Evolutionary conservation across 2,329 filamentous ascomycete species (phyloP).

Genomic region (Claviceps maximensis): DNA sequence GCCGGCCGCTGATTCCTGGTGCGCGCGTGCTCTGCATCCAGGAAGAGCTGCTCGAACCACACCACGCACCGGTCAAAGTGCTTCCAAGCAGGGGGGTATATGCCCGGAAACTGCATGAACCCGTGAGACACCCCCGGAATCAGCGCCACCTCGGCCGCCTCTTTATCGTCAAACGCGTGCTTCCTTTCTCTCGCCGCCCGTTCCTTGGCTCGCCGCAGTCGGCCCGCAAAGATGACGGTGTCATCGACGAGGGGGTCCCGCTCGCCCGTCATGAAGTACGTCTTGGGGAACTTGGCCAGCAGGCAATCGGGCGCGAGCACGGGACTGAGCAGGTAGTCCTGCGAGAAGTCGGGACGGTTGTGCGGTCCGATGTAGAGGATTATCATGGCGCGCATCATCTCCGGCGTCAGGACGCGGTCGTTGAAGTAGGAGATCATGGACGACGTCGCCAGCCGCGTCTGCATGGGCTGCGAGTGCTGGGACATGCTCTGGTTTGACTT

Average conservation of each 20-base stretch:
- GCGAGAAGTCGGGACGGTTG: constrained; percentile 81
- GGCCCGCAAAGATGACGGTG: constrained; percentile 87
- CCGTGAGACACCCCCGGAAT: constrained; percentile 87
- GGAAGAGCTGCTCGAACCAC: constrained; percentile 75
- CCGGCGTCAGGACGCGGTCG: constrained; percentile 83
- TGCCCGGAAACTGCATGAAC: constrained; percentile 77
- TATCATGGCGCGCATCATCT: constrained; percentile 99
- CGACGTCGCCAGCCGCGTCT: constrained; percentile 81
- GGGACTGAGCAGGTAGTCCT: constrained; percentile 82
- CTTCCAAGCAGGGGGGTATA: constrained; percentile 85
- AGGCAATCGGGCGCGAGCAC: constrained; percentile 77
- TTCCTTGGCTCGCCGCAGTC: constrained; percentile 68
- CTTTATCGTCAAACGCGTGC: constrained; percentile 23
- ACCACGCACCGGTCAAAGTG: constrained; percentile 64
- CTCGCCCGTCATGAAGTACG: constrained; percentile 87
- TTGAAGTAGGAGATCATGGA: constrained; percentile 99
- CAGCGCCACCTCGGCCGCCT: constrained; percentile 57
- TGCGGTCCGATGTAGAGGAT: constrained; percentile 93
- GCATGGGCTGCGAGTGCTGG: constrained; percentile 46
- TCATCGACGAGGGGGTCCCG: constrained; percentile 92
- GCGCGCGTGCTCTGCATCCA: constrained; percentile 31
- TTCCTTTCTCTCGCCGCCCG: constrained; percentile 20
- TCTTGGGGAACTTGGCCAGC: constrained; percentile 80
- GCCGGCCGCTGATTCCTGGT: constrained; percentile 10
- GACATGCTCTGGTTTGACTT: constrained; percentile 23